Conservation (phyloP, 163 green algal genomes). For the Chloromonas sp. region DNA sequence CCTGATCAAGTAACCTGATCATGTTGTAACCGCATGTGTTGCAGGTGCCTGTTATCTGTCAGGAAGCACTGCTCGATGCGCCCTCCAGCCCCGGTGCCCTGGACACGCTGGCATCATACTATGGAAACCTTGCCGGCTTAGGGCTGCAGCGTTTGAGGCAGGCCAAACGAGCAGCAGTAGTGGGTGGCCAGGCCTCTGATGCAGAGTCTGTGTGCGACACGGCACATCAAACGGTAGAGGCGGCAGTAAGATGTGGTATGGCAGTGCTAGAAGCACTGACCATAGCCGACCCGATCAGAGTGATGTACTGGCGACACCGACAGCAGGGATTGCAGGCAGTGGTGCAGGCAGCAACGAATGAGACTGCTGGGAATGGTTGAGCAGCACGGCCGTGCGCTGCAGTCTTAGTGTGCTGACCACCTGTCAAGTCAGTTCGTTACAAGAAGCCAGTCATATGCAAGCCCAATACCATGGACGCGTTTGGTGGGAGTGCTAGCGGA, state of each 20-base stretch:
- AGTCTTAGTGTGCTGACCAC: no score
- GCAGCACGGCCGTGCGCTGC: no score
- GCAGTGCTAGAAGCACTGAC: neutral
- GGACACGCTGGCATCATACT: neutral
- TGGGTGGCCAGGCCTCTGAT: neutral
- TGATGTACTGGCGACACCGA: neutral
- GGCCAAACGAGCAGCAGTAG: neutral
- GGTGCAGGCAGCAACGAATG: neutral
- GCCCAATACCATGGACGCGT: no score
- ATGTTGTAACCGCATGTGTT: neutral
- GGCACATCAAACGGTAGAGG: neutral
- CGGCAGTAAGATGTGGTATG: neutral
- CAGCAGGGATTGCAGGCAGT: neutral
- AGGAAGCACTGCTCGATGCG: neutral
- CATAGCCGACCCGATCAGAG: neutral
- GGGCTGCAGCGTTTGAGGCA: neutral
- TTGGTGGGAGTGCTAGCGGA: no score
- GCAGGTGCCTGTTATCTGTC: neutral
- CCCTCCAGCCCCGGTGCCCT: neutral
- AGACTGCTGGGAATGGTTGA: no score
- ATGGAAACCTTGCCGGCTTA: neutral
- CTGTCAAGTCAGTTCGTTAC: no score
- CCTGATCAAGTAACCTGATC: neutral
- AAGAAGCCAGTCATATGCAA: no score
- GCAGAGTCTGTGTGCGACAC: neutral